Percentiles rank a stretch among this genome's conserved stretches.
Conservation (phyloP, 306 rosid genomes). For the Alnus rubra region DNA sequence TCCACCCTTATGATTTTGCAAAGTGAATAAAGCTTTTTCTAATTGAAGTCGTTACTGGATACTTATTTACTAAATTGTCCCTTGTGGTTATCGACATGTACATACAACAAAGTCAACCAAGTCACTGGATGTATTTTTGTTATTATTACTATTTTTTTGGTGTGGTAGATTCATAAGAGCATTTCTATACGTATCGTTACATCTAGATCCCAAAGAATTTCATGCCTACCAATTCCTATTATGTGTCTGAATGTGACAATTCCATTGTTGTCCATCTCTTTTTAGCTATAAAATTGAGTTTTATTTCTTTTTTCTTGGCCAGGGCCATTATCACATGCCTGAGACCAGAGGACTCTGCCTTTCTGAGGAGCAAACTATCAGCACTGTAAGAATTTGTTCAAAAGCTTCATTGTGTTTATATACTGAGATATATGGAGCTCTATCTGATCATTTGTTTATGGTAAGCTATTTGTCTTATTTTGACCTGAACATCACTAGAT, state of each 20-base stretch:
- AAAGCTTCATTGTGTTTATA: background rate
- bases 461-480: background rate
- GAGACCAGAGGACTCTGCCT: slow-evolving; percentile 75
- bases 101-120: slow-evolving; percentile 13
- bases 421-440: background rate
- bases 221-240: background rate
- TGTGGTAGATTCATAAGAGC: background rate
- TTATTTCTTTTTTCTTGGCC: slow-evolving; percentile 6
- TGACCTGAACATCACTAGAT: slow-evolving; percentile 35
- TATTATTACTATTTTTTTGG: too few species aligned
- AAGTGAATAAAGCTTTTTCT: background rate
- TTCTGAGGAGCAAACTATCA: slow-evolving; percentile 67
- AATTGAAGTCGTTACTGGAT: background rate
- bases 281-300: background rate
- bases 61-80: background rate
- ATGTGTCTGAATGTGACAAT: background rate
- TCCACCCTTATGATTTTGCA: background rate
- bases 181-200: background rate
- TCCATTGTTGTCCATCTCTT: background rate
- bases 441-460: background rate
- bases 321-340: slow-evolving; percentile 66
- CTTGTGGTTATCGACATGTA: slow-evolving; percentile 6
- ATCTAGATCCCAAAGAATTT: slow-evolving; percentile 1
- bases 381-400: slow-evolving; percentile 45
- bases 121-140: slow-evolving; percentile 6